Conservation (phyloP, 2,329 filamentous ascomycete species). For the Raffaelea ambrosiae region DNA sequence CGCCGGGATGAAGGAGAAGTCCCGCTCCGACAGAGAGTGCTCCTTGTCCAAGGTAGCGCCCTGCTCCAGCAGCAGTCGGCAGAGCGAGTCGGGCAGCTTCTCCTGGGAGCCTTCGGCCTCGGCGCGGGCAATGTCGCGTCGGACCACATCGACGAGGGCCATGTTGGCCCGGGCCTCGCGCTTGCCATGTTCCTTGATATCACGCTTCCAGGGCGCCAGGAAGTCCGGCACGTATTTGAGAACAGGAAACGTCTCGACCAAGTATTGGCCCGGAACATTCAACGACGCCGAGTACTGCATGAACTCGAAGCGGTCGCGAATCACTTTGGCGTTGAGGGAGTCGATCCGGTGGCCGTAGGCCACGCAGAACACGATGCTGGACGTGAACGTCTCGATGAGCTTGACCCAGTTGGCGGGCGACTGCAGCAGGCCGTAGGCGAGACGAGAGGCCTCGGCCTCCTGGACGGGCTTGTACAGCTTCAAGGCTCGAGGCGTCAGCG, state of each 20-base stretch:
- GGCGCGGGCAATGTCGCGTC: constrained; percentile 26
- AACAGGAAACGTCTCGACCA: constrained; percentile 36
- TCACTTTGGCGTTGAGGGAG: constrained; percentile 34
- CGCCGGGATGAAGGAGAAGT: constrained; percentile 32
- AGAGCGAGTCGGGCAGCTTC: constrained; percentile 30
- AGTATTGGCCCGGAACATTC: constrained; percentile 34
- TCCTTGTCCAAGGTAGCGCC: constrained; percentile 22
- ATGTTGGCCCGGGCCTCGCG: constrained; percentile 31
- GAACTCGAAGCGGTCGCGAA: constrained; percentile 35
- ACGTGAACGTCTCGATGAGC: constrained; percentile 37
- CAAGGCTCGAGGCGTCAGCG: constrained; percentile 33
- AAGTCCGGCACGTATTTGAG: constrained; percentile 32
- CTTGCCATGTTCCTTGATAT: constrained; percentile 27
- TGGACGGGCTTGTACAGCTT: constrained; percentile 37
- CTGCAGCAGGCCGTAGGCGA: constrained; percentile 31
- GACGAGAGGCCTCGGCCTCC: constrained; percentile 36
- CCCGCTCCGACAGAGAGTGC: constrained; percentile 27
- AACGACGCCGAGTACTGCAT: constrained; percentile 38
- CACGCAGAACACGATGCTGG: constrained; percentile 39
- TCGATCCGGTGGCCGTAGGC: constrained; percentile 42
- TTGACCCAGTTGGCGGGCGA: constrained; percentile 32
- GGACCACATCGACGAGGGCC: constrained; percentile 29
- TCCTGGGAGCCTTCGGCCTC: constrained; percentile 17
- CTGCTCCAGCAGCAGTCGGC: constrained; percentile 32
- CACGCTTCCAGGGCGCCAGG: constrained; percentile 38